Base-by-base conservation (phyloP, 148 eudicot genomes). In the Rhododendron molle region DNA sequence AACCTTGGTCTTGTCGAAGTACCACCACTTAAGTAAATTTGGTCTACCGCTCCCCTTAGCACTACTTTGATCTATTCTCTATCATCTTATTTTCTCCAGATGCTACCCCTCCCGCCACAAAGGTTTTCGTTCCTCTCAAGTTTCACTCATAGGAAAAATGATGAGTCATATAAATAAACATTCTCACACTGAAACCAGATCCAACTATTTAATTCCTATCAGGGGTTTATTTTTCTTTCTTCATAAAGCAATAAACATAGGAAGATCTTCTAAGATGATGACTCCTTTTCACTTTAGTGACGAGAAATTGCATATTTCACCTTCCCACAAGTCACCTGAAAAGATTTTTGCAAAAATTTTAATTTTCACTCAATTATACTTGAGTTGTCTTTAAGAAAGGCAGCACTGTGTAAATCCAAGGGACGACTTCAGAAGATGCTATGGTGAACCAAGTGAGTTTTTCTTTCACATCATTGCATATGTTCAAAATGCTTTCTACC, bases 381-480 rank as follows among this genome's bases (percentile, higher is more conserved):
- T 11, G 28, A 9, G 34, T 71, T 71, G 34, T 28, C 76, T 30
- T 71, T 30, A 71, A 30, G 44, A 71, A 30, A 13, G 32, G 1
- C 76, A 7, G 38, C 36, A 14, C 40, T 14, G 16, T 28, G 20
- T 12, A 71, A 28, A 69, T 28, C 1, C 11, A 69, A 69, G 30
- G 73, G 14, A 69, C 0, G 14, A 69, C 73, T 30, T 71, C 18
- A 26, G 38, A 71, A 71, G 73, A 67, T 67, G 73, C 32, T 26
- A 71, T 11, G 30, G 38, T 71, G 18, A 71, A 71, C 38, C 12
- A 71, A 30, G 34, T 71, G 76, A 20, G 76, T 34, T 73, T 34
- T 73, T 69, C 77, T 34, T 73, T 34, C 77, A 73, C 77, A 73
- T 34, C 18, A 74, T 43, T 74, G 78, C 78, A 36, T 74, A 36